phyloP scores from a whole-genome alignment of 495 filamentous ascomycete genomes.

The Penicillium canescens region DNA sequence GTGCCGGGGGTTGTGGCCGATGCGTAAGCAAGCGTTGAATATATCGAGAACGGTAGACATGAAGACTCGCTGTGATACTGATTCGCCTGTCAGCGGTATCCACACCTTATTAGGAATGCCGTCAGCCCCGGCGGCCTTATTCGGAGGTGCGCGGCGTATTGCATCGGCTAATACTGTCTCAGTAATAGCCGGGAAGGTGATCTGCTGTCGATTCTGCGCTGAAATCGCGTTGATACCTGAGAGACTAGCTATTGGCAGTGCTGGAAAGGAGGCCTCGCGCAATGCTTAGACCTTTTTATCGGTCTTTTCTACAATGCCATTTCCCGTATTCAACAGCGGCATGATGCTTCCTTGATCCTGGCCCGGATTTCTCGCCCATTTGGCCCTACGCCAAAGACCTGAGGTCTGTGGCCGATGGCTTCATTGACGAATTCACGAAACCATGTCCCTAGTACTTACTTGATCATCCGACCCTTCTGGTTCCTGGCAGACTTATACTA shows the following conservation, averaged over 20 bases:
- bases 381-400: conserved; percentile 11
- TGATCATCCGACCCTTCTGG: background rate
- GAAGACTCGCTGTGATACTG: no score
- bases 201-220: no score
- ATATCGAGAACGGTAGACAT: no score
- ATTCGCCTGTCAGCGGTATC: no score
- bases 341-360: conserved; percentile 1
- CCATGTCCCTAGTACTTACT: background rate
- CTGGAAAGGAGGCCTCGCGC: conserved; percentile 24
- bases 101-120: conserved; percentile 22
- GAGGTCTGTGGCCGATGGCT: conserved; percentile 2
- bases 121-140: conserved; percentile 31
- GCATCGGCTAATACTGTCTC: background rate
- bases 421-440: background rate
- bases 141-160: conserved; percentile 10
- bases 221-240: conserved; percentile 21
- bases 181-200: no score
- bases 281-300: conserved; percentile 17
- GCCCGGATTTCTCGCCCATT: conserved; percentile 11
- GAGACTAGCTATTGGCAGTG: conserved; percentile 20
- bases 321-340: background rate
- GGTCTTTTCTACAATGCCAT: background rate
- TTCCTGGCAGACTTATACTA: background rate
- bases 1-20: background rate
- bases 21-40: no score